Evolutionary conservation across 495 filamentous ascomycete species (phyloP).

Genomic region (Zalerion maritima): DNA sequence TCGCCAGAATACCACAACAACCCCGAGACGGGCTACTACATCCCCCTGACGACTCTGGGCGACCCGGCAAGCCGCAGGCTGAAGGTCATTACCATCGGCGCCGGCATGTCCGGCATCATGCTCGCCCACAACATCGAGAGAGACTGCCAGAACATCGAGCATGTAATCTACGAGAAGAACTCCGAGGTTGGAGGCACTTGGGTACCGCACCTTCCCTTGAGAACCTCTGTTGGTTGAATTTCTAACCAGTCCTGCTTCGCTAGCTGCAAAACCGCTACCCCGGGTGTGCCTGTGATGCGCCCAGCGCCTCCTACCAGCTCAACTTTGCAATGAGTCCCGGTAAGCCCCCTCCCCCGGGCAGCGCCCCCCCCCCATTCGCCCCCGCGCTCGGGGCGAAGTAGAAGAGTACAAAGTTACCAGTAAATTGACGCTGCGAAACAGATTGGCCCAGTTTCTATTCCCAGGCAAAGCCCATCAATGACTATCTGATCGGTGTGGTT

Average conservation of each 20-base stretch:
- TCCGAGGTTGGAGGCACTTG: conserved; percentile 18
- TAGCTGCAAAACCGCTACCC: conserved; percentile 12
- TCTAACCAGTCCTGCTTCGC: conserved; percentile 14
- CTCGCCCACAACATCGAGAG: conserved; percentile 42
- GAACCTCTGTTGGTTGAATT: no score
- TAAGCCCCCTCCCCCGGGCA: background rate
- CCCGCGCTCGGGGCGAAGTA: background rate
- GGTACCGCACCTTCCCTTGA: no score
- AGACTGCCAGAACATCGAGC: conserved; percentile 23
- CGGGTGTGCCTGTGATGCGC: conserved; percentile 15
- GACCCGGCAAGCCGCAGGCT: conserved; percentile 8
- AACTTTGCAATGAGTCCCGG: conserved; percentile 20
- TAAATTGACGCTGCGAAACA: conserved; percentile 9
- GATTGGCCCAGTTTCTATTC: conserved; percentile 25
- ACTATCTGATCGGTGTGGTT: conserved; percentile 24
- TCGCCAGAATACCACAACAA: no score
- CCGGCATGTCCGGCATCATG: conserved; percentile 47
- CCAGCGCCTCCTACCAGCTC: conserved; percentile 23
- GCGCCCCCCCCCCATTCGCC: background rate
- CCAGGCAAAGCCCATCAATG: conserved; percentile 20
- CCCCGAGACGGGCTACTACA: conserved; percentile 9
- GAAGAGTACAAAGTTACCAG: background rate
- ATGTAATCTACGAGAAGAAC: conserved; percentile 24
- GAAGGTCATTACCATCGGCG: conserved; percentile 38
- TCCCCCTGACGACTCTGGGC: conserved; percentile 9